Conservation (phyloP, 2,329 filamentous ascomycete species). For the Aspergillus sp. region DNA sequence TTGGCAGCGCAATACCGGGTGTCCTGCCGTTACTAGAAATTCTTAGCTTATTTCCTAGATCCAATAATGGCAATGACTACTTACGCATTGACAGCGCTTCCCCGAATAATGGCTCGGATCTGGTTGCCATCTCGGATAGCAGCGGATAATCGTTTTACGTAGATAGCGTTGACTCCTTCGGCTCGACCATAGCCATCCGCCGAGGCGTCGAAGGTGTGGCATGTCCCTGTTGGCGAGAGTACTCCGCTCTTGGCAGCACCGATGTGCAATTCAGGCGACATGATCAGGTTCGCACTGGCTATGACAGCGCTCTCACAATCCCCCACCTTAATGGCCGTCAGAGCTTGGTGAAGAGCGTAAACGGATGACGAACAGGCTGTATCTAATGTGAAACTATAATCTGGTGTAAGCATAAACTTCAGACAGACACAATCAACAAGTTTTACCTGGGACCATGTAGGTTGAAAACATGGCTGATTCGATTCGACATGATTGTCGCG, state of each 20-base stretch:
- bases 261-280: slow-evolving; percentile 13
- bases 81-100: slow-evolving; percentile 8
- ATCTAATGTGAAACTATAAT: slow-evolving; percentile 13
- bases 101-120: slow-evolving; percentile 16
- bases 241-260: slow-evolving; percentile 24
- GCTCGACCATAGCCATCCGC: slow-evolving; percentile 32
- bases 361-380: slow-evolving; percentile 36
- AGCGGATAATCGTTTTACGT: slow-evolving; percentile 31
- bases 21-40: slow-evolving; percentile 7
- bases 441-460: slow-evolving; percentile 24
- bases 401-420: no score
- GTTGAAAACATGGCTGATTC: slow-evolving; percentile 31
- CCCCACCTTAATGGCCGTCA: slow-evolving; percentile 13
- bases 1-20: slow-evolving; percentile 21
- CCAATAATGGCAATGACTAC: not conserved
- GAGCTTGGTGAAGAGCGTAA: slow-evolving; percentile 35
- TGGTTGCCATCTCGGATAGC: slow-evolving; percentile 35
- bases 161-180: slow-evolving; percentile 21
- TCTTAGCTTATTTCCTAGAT: not conserved
- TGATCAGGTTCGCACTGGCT: slow-evolving; percentile 19
- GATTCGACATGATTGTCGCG: slow-evolving; percentile 12
- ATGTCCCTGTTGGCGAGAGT: slow-evolving; percentile 27
- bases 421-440: no score
- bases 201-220: slow-evolving; percentile 27
- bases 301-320: slow-evolving; percentile 18